Percentiles rank a stretch among this genome's conserved stretches.
Conservation (phyloP, 805 yeast genomes). For the Blastobotrys mokoenaii region DNA sequence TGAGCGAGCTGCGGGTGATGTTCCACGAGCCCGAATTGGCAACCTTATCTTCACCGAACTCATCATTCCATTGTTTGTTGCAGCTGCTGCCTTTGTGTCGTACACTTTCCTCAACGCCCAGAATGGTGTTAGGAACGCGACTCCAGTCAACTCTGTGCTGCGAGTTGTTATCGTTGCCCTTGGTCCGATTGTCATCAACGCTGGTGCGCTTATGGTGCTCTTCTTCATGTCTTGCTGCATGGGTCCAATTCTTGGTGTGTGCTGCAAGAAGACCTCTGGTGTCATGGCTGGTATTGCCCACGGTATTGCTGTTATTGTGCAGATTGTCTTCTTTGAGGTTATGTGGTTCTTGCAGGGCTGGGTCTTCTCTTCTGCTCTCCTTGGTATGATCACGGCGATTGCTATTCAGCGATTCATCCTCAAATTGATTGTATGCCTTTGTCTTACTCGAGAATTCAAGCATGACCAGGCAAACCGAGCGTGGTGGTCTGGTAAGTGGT, state of each 20-base stretch:
- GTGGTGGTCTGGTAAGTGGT: conserved; percentile 99
- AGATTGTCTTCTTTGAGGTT: conserved; percentile 80
- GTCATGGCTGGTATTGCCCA: conserved; percentile 94
- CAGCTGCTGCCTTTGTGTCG: conserved; percentile 62
- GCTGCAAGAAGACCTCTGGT: conserved; percentile 96
- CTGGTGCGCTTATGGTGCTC: conserved; percentile 74
- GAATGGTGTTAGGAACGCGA: conserved; percentile 54
- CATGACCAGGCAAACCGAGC: conserved; percentile 93
- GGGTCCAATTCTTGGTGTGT: conserved; percentile 89
- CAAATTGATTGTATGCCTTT: conserved; percentile 68
- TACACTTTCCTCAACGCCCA: conserved; percentile 79
- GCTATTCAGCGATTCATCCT: conserved; percentile 82
- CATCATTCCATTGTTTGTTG: conserved; percentile 59
- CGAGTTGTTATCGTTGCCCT: conserved; percentile 56
- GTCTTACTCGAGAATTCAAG: conserved; percentile 92
- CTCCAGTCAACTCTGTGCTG: conserved; percentile 47
- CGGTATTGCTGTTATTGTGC: conserved; percentile 84
- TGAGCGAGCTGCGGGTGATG: conserved; percentile 57
- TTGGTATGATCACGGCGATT: conserved; percentile 78
- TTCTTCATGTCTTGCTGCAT: conserved; percentile 89
- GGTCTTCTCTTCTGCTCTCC: conserved; percentile 74
- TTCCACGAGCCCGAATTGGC: conserved; percentile 67
- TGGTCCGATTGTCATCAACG: conserved; percentile 85
- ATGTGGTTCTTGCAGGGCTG: conserved; percentile 97
- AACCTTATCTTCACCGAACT: conserved; percentile 77